Evolutionary conservation across 108 stramenopile species (phyloP).

Genomic region (Discostella stelligeroides): DNA sequence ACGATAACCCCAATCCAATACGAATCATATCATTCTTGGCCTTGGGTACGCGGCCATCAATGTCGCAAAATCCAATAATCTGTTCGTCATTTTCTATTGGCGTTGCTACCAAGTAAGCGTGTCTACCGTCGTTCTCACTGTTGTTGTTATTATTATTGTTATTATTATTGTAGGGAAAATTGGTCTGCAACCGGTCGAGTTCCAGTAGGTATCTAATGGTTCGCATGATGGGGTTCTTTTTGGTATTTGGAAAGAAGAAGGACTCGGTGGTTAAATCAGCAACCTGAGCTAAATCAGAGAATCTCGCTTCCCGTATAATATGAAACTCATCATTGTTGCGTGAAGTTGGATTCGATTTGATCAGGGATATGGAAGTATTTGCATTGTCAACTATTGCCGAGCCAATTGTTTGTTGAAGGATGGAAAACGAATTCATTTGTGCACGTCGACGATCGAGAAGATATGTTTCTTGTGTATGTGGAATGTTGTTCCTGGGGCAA

Average conservation of each 20-base stretch:
- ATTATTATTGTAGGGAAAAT: conserved; percentile 12
- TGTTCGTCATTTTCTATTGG: conserved; percentile 1
- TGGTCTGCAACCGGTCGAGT: conserved; percentile 14
- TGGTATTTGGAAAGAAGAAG: conserved; percentile 3
- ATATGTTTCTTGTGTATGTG: too few species aligned
- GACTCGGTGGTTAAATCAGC: conserved; percentile 5
- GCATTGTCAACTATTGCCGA: too few species aligned
- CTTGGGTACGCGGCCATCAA: conserved; percentile 18
- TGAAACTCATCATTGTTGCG: background rate
- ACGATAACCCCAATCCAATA: background rate
- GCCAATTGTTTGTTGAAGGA: too few species aligned
- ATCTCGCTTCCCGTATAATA: conserved; percentile 15
- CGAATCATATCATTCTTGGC: background rate
- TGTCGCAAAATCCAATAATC: conserved; percentile 19
- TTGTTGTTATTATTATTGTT: too few species aligned
- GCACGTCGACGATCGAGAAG: too few species aligned
- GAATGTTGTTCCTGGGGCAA: too few species aligned
- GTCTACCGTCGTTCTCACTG: conserved; percentile 6
- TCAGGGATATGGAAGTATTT: too few species aligned
- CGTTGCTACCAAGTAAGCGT: conserved; percentile 10
- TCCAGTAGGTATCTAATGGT: conserved; percentile 12
- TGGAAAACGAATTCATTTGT: too few species aligned
- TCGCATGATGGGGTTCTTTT: conserved; percentile 10
- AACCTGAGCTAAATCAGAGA: background rate
- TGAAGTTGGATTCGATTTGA: too few species aligned